A percentile compares a stretch with the other conserved stretches of the same genome.
These are phyloP conservation scores for Adansonia gregorii DNA, from an alignment of 441 rosid genomes.

Conservation along the genomic window DNA sequence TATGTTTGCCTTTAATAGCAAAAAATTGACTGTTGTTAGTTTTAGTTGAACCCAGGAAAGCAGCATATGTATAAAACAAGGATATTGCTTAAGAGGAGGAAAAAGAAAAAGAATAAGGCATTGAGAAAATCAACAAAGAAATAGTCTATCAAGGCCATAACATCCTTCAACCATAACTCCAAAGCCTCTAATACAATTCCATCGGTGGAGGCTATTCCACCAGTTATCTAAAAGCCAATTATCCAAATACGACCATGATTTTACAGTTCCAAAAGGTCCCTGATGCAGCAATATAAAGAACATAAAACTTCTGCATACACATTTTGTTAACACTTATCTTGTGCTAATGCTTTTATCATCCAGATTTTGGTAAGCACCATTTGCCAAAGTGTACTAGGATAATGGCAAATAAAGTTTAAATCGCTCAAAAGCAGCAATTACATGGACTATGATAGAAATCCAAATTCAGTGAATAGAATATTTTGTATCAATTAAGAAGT, in stretches of 20 bases:
- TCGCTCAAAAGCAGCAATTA: background rate
- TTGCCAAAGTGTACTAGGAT: background rate
- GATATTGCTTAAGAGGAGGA: background rate
- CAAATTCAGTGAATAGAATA: background rate
- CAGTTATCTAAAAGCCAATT: slow-evolving; percentile 1
- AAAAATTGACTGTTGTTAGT: background rate
- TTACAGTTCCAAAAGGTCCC: slow-evolving; percentile 2
- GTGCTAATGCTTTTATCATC: background rate
- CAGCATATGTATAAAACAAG: background rate
- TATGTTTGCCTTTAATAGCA: background rate
- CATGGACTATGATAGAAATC: background rate
- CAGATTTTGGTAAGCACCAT: background rate
- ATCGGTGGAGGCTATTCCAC: background rate
- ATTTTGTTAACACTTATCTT: background rate
- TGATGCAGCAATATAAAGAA: background rate
- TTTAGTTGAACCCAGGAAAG: background rate
- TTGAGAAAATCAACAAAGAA: background rate
- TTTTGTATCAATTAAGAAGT: background rate
- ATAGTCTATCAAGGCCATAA: slow-evolving; percentile 5
- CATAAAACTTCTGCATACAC: background rate
- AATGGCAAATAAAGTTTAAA: background rate
- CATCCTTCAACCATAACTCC: background rate
- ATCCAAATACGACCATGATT: background rate
- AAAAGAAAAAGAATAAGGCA: background rate
- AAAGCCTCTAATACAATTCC: background rate